Percentiles rank a stretch among this genome's conserved stretches.
phyloP scores from a whole-genome alignment of 495 filamentous ascomycete genomes.

The Penicillium silybi region DNA sequence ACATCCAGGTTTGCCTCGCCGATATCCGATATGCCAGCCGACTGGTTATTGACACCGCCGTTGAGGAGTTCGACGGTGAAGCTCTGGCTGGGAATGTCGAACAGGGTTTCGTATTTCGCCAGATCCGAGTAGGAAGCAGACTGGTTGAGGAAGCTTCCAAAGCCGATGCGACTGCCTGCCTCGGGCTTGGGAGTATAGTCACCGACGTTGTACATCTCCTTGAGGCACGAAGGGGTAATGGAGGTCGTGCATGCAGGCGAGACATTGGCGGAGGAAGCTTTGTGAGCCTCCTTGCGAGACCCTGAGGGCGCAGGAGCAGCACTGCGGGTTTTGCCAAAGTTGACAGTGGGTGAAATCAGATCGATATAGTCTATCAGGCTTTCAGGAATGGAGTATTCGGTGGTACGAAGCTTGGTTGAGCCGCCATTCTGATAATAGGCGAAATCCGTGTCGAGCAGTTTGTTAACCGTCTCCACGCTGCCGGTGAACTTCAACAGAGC shows the following conservation, averaged over 20 bases:
- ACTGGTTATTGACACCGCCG: conserved; percentile 47
- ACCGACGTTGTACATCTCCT: conserved; percentile 55
- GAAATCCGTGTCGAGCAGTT: conserved; percentile 47
- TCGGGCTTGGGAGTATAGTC: conserved; percentile 45
- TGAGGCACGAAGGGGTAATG: conserved; percentile 58
- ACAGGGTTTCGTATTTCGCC: conserved; percentile 24
- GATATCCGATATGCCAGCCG: conserved; percentile 31
- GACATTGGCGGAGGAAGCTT: conserved; percentile 15
- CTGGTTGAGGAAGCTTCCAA: conserved; percentile 54
- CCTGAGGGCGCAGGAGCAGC: conserved; percentile 15
- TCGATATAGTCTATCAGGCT: conserved; percentile 48
- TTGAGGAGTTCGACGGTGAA: conserved; percentile 57
- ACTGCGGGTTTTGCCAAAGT: conserved; percentile 46
- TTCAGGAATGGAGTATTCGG: conserved; percentile 62
- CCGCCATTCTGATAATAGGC: conserved; percentile 32
- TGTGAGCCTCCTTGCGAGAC: conserved; percentile 7
- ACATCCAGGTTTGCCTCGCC: conserved; percentile 69
- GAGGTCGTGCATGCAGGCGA: conserved; percentile 42
- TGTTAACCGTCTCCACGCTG: conserved; percentile 44
- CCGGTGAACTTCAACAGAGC: conserved; percentile 48
- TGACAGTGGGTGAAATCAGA: conserved; percentile 57
- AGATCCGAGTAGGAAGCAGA: conserved; percentile 39
- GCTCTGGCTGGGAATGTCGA: conserved; percentile 41
- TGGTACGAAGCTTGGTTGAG: conserved; percentile 48
- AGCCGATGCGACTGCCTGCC: conserved; percentile 49